Evolutionary conservation across 495 filamentous ascomycete species (phyloP), one percentile per base, ranked within the genome.

Genomic region (Lentithecium fluviatile): DNA sequence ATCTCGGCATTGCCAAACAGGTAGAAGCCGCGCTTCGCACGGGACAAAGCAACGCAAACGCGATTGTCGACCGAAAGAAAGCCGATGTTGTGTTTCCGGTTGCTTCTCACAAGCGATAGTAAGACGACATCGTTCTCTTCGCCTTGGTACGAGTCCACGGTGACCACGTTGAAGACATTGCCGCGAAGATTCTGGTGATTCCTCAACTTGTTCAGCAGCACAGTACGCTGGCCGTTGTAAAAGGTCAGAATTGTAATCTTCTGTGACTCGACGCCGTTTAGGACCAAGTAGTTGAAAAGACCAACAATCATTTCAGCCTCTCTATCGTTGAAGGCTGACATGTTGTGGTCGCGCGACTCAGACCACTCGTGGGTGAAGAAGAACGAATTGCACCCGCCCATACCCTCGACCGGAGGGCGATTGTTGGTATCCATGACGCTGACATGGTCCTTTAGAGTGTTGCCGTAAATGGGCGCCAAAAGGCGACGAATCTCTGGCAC

Each of bases 131-230:
- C 89, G 65, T 97, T 97, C 66, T 97, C 91, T 69, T 97, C 91
- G 25, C 93, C 93, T 69, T 97, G 94, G 70, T 93, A 97, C 0
- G 89, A 91, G 67, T 97, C 94, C 0, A 97, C 89, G 0, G 94
- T 97, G 38, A 78, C 80, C 0, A 97, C 84, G 23, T 89, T 91
- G 66, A 88, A 80, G 34, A 72, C 52, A 6, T 73, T 75, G 57
- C 72, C 69, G 56, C 72, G 69, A 0, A 90, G 74, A 47, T 81
- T 78, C 0, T 70, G 60, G 45, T 85, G 77, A 19, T 60, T 72
- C 43, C 73, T 81, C 45, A 92, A 69, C 1, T 74, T 67, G 32
- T 71, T 77, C 0, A 85, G 61, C 8, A 96, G 74, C 3, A 76
- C 70, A 65, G 88, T 88, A 38, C 85, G 79, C 65, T 98, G 93